phyloP scores from a whole-genome alignment of 1,284 basidiomycete genomes.

The Schizopora paradoxa region DNA sequence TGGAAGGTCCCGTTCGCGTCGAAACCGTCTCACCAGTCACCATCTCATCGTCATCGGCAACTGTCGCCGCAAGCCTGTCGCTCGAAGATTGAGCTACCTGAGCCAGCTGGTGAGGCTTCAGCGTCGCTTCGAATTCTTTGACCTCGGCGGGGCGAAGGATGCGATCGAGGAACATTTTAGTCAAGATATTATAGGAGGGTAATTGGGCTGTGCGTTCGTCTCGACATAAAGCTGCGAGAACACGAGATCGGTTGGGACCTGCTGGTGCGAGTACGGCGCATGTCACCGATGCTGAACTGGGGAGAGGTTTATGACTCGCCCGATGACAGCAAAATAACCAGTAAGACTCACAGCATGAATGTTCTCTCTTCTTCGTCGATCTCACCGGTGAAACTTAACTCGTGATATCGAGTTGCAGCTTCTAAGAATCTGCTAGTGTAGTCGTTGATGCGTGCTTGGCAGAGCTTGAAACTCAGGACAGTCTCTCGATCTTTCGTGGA shows the following conservation, averaged over 20 bases:
- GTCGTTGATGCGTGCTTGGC: constrained; percentile 90
- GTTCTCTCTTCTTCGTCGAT: constrained; percentile 88
- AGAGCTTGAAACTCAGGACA: constrained; percentile 78
- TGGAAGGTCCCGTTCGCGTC: constrained; percentile 81
- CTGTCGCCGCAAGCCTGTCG: constrained; percentile 64
- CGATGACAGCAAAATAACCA: constrained; percentile 13
- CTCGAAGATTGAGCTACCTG: constrained; percentile 79
- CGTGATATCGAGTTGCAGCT: constrained; percentile 93
- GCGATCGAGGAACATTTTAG: constrained; percentile 96
- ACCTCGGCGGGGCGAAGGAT: constrained; percentile 89
- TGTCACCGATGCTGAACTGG: constrained; percentile 84
- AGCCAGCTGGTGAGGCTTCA: constrained; percentile 91
- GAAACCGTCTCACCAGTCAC: constrained; percentile 42
- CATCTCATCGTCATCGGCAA: constrained; percentile 41
- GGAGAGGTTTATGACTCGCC: constrained; percentile 6
- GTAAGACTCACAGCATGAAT: constrained; percentile 68
- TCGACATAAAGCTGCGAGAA: constrained; percentile 87
- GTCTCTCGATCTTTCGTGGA: constrained; percentile 72
- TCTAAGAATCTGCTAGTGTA: constrained; percentile 90
- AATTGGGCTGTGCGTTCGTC: constrained; percentile 85
- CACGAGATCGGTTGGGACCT: constrained; percentile 89
- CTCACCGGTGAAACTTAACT: constrained; percentile 82
- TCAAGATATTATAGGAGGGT: constrained; percentile 83
- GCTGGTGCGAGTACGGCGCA: constrained; percentile 97
- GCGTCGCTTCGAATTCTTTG: constrained; percentile 80